phyloP scores from a whole-genome alignment of 768 basidiomycete species.

The Suillus americanus region DNA sequence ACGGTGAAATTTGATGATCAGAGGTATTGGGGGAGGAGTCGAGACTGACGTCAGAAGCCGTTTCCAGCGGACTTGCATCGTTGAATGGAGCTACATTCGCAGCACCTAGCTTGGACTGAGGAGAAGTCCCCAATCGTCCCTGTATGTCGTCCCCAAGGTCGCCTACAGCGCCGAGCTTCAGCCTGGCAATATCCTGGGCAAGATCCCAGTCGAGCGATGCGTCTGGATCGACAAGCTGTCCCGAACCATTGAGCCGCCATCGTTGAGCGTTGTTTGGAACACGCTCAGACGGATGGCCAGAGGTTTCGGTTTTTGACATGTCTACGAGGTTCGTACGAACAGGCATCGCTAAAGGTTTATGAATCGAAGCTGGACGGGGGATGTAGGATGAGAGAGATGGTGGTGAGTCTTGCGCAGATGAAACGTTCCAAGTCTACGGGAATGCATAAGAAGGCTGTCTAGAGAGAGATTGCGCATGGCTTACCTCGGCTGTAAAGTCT shows the following conservation, averaged over 20 bases:
- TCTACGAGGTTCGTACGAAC: conserved; percentile 38
- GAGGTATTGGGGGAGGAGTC: conserved; percentile 72
- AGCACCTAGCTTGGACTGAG: conserved; percentile 59
- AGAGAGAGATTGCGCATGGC: conserved; percentile 24
- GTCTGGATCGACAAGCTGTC: conserved; percentile 59
- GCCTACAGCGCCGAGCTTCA: conserved; percentile 61
- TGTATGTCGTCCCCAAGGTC: conserved; percentile 52
- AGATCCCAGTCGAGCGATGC: conserved; percentile 65
- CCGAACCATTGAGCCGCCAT: conserved; percentile 65
- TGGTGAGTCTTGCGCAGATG: conserved; percentile 39
- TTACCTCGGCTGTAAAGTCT: conserved; percentile 42
- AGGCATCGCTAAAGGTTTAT: conserved; percentile 49
- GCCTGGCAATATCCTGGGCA: conserved; percentile 68
- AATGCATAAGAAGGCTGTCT: conserved; percentile 18
- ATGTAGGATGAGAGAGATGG: conserved; percentile 33
- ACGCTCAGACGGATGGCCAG: conserved; percentile 38
- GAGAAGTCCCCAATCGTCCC: conserved; percentile 60
- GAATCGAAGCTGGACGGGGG: conserved; percentile 32
- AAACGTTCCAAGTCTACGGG: conserved; percentile 49
- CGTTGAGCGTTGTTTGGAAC: conserved; percentile 42
- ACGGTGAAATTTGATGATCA: conserved; percentile 63
- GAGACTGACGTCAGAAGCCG: conserved; percentile 67
- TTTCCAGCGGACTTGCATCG: conserved; percentile 72
- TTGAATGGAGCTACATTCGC: conserved; percentile 54
- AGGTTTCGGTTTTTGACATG: conserved; percentile 14